Evolutionary conservation across 2,329 filamentous ascomycete genomes (phyloP).

Genomic region (Dactylonectria estremocensis): DNA sequence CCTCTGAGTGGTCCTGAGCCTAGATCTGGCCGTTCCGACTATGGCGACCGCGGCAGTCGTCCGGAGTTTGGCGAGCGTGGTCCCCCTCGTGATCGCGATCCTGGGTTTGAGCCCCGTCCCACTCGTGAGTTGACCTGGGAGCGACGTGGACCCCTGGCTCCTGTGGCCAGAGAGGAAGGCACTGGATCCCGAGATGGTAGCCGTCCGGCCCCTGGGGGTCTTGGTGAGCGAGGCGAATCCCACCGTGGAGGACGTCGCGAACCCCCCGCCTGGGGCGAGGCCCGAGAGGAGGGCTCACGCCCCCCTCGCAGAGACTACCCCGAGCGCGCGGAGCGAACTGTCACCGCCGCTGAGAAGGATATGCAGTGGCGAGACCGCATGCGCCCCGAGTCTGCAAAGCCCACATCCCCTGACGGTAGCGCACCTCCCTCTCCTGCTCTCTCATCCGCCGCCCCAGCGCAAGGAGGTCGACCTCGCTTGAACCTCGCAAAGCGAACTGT

Average conservation of each 20-base stretch:
- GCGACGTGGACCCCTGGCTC: constrained; percentile 91
- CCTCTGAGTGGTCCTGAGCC: constrained; percentile 80
- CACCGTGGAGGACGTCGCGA: constrained; percentile 74
- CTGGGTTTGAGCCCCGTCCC: constrained; percentile 68
- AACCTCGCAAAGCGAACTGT: constrained; percentile 95
- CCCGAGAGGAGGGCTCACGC: constrained; percentile 81
- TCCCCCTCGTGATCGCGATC: constrained; percentile 73
- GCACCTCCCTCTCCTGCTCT: constrained; percentile 83
- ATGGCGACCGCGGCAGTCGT: constrained; percentile 68
- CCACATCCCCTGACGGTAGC: constrained; percentile 80
- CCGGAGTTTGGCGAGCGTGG: constrained; percentile 74
- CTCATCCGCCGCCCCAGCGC: constrained; percentile 62
- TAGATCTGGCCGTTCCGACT: constrained; percentile 66
- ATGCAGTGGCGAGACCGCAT: constrained; percentile 94
- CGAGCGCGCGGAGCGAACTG: constrained; percentile 78
- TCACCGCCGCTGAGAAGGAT: constrained; percentile 92
- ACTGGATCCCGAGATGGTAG: constrained; percentile 69
- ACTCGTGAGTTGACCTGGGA: constrained; percentile 91
- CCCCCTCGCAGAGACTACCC: constrained; percentile 83
- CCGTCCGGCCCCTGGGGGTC: constrained; percentile 63
- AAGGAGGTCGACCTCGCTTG: constrained; percentile 80
- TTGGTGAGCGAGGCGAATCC: constrained; percentile 72
- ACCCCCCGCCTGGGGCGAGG: constrained; percentile 84
- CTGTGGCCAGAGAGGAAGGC: constrained; percentile 69
- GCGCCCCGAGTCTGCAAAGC: constrained; percentile 82